Evolutionary conservation across 345 rosid species (phyloP).

Genomic region (Xanthoceras sorbifolium): DNA sequence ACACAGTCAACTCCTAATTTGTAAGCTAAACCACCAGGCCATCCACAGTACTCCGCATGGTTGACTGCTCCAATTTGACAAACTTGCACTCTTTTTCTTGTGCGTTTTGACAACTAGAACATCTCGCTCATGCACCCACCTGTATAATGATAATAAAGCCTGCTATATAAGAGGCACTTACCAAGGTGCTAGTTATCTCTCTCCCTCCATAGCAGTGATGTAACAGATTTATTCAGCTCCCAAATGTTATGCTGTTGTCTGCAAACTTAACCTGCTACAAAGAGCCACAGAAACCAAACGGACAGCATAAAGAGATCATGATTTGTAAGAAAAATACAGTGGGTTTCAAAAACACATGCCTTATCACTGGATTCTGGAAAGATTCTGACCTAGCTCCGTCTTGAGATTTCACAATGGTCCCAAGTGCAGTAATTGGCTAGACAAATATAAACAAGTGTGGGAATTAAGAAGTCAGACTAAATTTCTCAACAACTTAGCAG

Average conservation of each 20-base stretch:
- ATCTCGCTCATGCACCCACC: conserved; percentile 16
- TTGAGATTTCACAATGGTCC: conserved; percentile 42
- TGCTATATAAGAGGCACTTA: conserved; percentile 23
- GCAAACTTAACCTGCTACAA: conserved; percentile 40
- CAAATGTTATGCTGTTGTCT: conserved; percentile 29
- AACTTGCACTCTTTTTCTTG: neutral
- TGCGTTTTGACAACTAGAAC: neutral
- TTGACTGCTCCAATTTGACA: neutral
- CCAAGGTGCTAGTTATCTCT: conserved; percentile 17
- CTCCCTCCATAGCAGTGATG: neutral
- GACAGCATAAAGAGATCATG: conserved; percentile 40
- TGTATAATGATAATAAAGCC: conserved; percentile 26
- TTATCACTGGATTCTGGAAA: conserved; percentile 55
- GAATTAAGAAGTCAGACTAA: conserved; percentile 23
- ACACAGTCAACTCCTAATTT: neutral
- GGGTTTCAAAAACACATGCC: conserved; percentile 59
- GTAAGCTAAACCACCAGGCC: neutral
- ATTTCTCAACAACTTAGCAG: neutral
- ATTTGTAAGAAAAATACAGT: conserved; percentile 24
- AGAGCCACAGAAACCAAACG: conserved; percentile 23
- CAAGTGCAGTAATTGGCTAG: conserved; percentile 41
- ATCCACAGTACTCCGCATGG: neutral
- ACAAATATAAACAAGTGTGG: conserved; percentile 19
- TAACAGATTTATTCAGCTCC: conserved; percentile 1
- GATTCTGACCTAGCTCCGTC: conserved; percentile 74